These are phyloP conservation scores for Chlamydomonas incerta DNA, from an alignment of 139 green algal genomes.

Conservation along the genomic window DNA sequence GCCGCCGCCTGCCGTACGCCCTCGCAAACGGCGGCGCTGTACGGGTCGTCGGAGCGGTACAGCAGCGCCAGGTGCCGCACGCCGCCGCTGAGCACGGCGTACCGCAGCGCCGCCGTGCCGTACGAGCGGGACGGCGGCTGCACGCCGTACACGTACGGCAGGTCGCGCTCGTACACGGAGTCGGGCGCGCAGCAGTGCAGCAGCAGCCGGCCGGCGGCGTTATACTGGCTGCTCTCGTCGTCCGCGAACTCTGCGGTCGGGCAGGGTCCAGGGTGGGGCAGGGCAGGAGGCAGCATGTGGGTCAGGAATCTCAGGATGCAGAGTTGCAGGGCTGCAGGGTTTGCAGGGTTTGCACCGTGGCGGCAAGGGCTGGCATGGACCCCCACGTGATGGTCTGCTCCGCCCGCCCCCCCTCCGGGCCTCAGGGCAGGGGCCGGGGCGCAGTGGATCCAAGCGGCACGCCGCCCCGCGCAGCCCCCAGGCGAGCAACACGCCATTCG, in stretches of 20 bases:
- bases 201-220: neutral
- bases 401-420: too few relatives aligned
- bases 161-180: neutral
- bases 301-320: too few relatives aligned
- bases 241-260: neutral
- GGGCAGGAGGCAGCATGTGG: too few relatives aligned
- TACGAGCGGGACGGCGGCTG: neutral
- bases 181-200: conserved; percentile 22
- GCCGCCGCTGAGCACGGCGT: neutral
- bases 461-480: too few relatives aligned
- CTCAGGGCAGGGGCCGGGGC: too few relatives aligned
- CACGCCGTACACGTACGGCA: conserved; percentile 12
- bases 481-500: too few relatives aligned
- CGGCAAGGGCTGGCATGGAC: too few relatives aligned
- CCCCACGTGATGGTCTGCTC: too few relatives aligned
- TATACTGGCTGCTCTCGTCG: neutral
- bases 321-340: too few relatives aligned
- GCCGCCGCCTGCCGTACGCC: neutral
- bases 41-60: neutral
- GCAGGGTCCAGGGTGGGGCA: too few relatives aligned
- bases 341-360: too few relatives aligned
- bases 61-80: neutral
- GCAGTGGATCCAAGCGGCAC: too few relatives aligned
- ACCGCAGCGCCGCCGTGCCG: neutral
- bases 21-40: conserved; percentile 11